A percentile compares a stretch with the other conserved stretches of the same genome.
Evolutionary conservation across 73 alveolate species (phyloP).

Genomic region (Strombidium stylifer): DNA sequence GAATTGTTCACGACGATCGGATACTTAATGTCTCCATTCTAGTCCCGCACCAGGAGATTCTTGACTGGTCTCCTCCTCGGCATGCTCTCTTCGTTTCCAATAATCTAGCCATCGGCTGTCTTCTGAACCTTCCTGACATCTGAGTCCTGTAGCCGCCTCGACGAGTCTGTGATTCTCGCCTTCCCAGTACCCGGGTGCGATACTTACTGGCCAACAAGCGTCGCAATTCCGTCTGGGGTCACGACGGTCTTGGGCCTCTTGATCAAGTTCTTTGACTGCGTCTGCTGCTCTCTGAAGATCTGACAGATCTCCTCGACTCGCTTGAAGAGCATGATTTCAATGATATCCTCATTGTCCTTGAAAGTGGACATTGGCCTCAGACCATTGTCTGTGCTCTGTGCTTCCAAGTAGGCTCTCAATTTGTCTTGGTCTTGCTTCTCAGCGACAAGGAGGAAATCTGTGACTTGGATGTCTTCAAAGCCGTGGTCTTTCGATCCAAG

Average conservation of each 20-base stretch:
- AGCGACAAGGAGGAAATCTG: no score
- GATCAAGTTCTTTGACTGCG: conserved; percentile 39
- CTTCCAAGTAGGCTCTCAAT: no score
- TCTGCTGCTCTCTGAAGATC: conserved; percentile 68
- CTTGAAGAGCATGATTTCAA: no score
- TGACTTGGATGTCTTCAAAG: conserved; percentile 60
- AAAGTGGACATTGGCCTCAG: no score
- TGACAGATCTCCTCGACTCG: conserved; percentile 81
- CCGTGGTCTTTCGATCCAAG: conserved; percentile 49
- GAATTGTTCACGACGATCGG: conserved; percentile 89
- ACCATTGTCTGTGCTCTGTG: no score
- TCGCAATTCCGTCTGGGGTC: no score
- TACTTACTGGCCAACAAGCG: no score
- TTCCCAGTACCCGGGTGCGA: no score
- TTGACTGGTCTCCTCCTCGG: conserved; percentile 51
- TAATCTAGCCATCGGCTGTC: not conserved
- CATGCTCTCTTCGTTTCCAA: no score
- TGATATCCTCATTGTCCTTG: no score
- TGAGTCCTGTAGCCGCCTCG: conserved; percentile 7
- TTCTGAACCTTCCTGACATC: conserved; percentile 22
- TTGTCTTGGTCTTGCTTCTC: no score
- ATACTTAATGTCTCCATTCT: conserved; percentile 79
- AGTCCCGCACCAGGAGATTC: conserved; percentile 63
- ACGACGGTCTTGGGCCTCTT: conserved; percentile 52
- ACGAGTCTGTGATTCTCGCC: no score